Conservation (phyloP, 371 early-diverging fungal genomes). For the Rhizoclosmatium hyalinum region DNA sequence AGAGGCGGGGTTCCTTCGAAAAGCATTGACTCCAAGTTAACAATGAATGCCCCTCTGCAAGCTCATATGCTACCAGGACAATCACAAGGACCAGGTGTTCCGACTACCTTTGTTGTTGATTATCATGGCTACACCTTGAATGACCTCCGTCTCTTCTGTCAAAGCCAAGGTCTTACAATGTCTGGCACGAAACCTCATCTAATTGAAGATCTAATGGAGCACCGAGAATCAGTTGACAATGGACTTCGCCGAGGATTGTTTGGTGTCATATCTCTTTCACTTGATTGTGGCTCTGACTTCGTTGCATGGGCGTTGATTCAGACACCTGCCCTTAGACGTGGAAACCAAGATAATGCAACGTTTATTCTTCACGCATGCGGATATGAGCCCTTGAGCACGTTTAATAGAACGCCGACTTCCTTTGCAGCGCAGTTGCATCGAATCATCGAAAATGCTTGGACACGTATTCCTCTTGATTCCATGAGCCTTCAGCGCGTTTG, state of each 20-base stretch:
- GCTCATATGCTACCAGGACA: too few relatives aligned
- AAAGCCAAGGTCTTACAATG: too few relatives aligned
- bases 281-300: background rate
- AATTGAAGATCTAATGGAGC: background rate
- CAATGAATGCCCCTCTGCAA: too few relatives aligned
- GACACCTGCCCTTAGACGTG: background rate
- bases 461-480: background rate
- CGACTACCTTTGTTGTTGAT: too few relatives aligned
- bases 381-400: background rate
- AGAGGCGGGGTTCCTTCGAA: too few relatives aligned
- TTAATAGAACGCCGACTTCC: background rate
- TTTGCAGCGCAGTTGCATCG: background rate
- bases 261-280: background rate
- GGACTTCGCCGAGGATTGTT: background rate
- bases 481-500: background rate
- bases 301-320: background rate
- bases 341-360: background rate
- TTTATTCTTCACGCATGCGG: background rate
- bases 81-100: too few relatives aligned
- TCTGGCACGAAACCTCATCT: too few relatives aligned
- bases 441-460: background rate
- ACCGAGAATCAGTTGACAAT: background rate
- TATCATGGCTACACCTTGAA: too few relatives aligned
- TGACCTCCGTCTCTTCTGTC: too few relatives aligned
- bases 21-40: too few relatives aligned